Evolutionary conservation across 2,329 filamentous ascomycete species (phyloP).

Genomic region (Cordyceps javanica): DNA sequence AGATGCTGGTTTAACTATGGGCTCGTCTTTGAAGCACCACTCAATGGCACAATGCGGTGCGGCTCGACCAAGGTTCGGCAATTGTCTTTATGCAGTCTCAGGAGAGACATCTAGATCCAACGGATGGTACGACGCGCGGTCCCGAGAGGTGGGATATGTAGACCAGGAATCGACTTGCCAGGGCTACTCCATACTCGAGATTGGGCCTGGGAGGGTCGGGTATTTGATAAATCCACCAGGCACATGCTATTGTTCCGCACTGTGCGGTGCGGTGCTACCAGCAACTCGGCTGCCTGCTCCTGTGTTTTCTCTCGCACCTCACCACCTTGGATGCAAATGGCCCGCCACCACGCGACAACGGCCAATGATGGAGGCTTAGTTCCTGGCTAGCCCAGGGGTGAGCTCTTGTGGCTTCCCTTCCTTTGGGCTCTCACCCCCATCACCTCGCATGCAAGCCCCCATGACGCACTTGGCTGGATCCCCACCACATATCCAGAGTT

Average conservation of each 20-base stretch:
- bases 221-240: neutral
- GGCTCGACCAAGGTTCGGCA: neutral
- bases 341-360: slow-evolving; percentile 8
- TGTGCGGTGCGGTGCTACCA: neutral
- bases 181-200: neutral
- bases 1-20: slow-evolving; percentile 8
- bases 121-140: neutral
- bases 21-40: neutral
- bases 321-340: slow-evolving; percentile 1
- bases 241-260: neutral
- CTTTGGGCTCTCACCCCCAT: neutral
- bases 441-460: neutral
- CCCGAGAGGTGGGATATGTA: no score
- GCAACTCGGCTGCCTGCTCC: neutral
- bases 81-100: neutral
- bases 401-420: neutral
- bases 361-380: slow-evolving; percentile 4
- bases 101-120: neutral
- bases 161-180: no score
- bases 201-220: neutral
- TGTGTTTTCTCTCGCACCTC: neutral
- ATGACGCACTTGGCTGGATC: neutral
- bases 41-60: neutral
- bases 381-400: slow-evolving; percentile 8
- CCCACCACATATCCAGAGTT: neutral